A percentile compares a stretch with the other conserved stretches of the same genome.
These are phyloP conservation scores for Solanum arcanum DNA, from an alignment of 257 asterid species.

Conservation along the genomic window DNA sequence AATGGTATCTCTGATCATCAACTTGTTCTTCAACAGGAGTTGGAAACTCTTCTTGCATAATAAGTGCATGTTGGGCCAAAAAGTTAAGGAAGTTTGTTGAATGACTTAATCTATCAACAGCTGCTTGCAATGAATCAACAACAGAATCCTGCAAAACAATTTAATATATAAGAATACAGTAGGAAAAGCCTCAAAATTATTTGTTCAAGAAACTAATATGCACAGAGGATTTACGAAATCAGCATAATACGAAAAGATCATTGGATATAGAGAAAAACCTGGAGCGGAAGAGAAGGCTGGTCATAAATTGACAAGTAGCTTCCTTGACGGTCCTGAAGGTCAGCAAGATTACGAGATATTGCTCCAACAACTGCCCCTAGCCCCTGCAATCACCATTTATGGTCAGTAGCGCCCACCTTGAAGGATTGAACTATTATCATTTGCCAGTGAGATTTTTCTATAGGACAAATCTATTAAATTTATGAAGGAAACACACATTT, in stretches of 20 bases:
- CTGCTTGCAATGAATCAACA: constrained; percentile 70
- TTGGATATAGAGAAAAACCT: constrained; percentile 27
- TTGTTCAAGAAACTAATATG: background rate
- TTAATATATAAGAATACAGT: constrained; percentile 2
- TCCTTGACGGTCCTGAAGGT: constrained; percentile 93
- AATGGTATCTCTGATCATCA: constrained; percentile 79
- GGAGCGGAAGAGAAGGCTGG: constrained; percentile 70
- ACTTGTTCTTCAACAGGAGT: constrained; percentile 46
- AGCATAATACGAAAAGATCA: background rate
- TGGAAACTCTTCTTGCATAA: constrained; percentile 91
- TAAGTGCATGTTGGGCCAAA: constrained; percentile 96
- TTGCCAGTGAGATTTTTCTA: background rate
- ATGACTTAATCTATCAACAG: constrained; percentile 72
- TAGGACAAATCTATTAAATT: background rate
- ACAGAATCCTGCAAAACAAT: constrained; percentile 67
- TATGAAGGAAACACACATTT: background rate
- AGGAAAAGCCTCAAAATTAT: background rate
- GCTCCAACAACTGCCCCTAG: constrained; percentile 99
- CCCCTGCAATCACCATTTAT: constrained; percentile 46
- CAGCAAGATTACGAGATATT: constrained; percentile 89
- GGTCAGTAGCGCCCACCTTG: background rate
- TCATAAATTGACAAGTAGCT: constrained; percentile 96
- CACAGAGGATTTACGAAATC: background rate
- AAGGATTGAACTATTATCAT: background rate
- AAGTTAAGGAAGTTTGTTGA: constrained; percentile 86